phyloP scores from a whole-genome alignment of 768 basidiomycete species.

The Phanerochaete carnosa region DNA sequence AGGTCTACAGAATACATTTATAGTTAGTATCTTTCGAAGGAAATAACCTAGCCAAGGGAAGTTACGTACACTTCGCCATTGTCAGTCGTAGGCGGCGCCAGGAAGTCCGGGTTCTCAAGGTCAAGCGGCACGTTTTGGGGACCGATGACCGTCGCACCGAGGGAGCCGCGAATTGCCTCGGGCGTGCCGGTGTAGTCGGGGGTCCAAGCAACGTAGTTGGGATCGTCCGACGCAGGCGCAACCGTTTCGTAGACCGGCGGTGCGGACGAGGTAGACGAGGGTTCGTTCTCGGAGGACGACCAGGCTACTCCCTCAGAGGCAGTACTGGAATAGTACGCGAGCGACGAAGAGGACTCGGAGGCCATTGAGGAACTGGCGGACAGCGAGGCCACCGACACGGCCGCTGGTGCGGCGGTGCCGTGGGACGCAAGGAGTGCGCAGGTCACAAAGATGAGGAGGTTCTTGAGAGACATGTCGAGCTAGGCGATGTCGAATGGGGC shows the following conservation, averaged over 20 bases:
- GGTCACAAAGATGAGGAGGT: conserved; percentile 17
- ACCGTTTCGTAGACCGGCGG: not conserved
- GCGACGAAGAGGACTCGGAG: not conserved
- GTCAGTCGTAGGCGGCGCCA: conserved; percentile 66
- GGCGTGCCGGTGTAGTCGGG: conserved; percentile 23
- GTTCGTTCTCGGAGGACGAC: not conserved
- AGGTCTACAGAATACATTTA: conserved; percentile 15
- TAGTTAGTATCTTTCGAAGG: not conserved
- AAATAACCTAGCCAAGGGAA: not conserved
- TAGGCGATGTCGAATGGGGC: too few species aligned
- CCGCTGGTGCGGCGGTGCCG: conserved; percentile 20
- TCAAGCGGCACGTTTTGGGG: conserved; percentile 57
- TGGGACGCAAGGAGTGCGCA: conserved; percentile 18
- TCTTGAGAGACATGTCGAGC: conserved; percentile 2
- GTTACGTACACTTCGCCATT: conserved; percentile 42
- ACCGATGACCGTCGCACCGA: conserved; percentile 49
- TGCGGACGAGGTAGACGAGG: not conserved
- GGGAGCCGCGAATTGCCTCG: conserved; percentile 40
- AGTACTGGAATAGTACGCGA: not conserved
- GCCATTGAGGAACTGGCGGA: conserved; percentile 3
- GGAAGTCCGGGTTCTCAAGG: conserved; percentile 50
- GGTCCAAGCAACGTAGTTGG: conserved; percentile 22
- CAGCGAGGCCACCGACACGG: too few species aligned
- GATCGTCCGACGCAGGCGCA: conserved; percentile 16
- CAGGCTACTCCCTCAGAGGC: not conserved